Percentiles rank a stretch among this genome's conserved stretches.
phyloP scores from a whole-genome alignment of 495 filamentous ascomycete species.

The Endocarpon pusillum region DNA sequence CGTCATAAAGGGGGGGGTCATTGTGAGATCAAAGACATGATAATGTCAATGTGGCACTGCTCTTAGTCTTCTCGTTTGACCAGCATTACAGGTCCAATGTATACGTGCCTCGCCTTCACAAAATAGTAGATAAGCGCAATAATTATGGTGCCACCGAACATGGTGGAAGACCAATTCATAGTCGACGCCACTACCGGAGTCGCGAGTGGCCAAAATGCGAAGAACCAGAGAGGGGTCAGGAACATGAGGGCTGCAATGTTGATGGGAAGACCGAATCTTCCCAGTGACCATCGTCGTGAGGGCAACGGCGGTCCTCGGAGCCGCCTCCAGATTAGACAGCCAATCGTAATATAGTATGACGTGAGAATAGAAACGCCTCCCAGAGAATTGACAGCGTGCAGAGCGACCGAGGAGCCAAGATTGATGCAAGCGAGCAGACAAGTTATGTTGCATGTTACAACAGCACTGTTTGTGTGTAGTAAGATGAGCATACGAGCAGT shows the following conservation, averaged over 20 bases:
- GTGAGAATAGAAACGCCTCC: conserved; percentile 23
- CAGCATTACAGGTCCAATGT: conserved; percentile 16
- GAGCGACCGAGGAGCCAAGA: conserved; percentile 24
- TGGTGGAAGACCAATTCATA: conserved; percentile 33
- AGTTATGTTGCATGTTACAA: too few relatives aligned
- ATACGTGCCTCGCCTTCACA: conserved; percentile 13
- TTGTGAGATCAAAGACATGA: too few relatives aligned
- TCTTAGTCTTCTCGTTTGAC: background rate
- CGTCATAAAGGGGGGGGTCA: too few relatives aligned
- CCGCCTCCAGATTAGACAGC: conserved; percentile 18
- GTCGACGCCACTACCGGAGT: conserved; percentile 17
- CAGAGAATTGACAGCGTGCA: conserved; percentile 30
- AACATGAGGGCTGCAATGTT: conserved; percentile 21
- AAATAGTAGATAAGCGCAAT: conserved; percentile 21
- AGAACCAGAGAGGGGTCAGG: conserved; percentile 18
- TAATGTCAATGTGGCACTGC: too few relatives aligned
- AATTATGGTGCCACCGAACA: conserved; percentile 23
- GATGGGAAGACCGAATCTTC: conserved; percentile 15
- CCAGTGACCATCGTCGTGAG: conserved; percentile 24
- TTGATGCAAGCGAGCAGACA: conserved; percentile 23
- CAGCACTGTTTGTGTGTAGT: too few relatives aligned
- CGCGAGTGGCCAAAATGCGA: conserved; percentile 25
- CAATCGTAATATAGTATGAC: conserved; percentile 24
- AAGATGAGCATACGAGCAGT: too few relatives aligned
- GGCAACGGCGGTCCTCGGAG: conserved; percentile 24